Evolutionary conservation across 306 rosid genomes (phyloP), one percentile per base, ranked within the genome.

Genomic region (Pyrus pyrifolia): DNA sequence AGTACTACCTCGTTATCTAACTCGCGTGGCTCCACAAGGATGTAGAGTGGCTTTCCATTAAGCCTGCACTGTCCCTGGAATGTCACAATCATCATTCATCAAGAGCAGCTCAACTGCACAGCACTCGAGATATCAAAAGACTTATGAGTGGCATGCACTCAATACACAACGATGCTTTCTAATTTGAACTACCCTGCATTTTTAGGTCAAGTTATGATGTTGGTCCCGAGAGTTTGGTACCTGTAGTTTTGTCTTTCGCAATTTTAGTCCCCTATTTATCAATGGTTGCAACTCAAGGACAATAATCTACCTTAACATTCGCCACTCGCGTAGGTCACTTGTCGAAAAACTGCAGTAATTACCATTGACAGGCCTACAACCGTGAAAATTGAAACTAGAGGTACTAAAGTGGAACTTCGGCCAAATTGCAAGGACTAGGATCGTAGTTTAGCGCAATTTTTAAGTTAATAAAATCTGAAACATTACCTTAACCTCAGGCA

Each of bases 401-500:
- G 65, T 60, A 60, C 33, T 17, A 25, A 60, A 64, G 68, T 13
- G 44, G 22, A 64, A 30, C 23, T 30, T 17, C 68, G 6, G 44
- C 22, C 13, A 31, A 64, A 17, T 22, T 64, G 13, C 8, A 27
- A 15, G 38, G 67, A 61, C 35, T 14, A 27, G 17, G 14, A 27
- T 61, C 14, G 3, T 17, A 18, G 35, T 8, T 31, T 64, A 31
- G 15, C 44, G 38, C 5, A 17, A 27, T 3, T 31, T 17, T 64
- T 40, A 10, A 44, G 76, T 65, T 46, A 67, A 44, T 18, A 53
- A 59, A 4, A 59, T 78, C 64, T 77, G 46, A 70, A 73, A 55
- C 53, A 57, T 73, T 89, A 95, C 98, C 96, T 95, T 91, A 29
- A 77, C 92, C 78, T 92, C 97, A 8, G 93, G 99, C 82, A 96